phyloP scores from a whole-genome alignment of 1,284 basidiomycete species.

The Ganoderma lucidum region DNA sequence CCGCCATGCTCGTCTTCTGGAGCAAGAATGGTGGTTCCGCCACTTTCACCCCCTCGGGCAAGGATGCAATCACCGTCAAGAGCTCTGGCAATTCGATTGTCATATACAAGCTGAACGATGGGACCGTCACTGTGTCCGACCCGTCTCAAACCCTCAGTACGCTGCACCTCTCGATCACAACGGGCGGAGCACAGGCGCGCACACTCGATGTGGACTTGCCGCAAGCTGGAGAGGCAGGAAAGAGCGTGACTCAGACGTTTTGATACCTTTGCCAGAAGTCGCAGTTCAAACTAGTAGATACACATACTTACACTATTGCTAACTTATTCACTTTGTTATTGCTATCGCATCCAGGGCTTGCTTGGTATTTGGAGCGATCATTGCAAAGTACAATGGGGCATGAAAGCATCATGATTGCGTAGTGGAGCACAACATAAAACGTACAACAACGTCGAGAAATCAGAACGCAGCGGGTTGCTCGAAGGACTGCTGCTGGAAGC shows the following conservation, averaged over 20 bases:
- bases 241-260: constrained; percentile 47
- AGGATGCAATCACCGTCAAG: constrained; percentile 44
- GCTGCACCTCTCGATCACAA: constrained; percentile 42
- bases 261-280: constrained; percentile 6
- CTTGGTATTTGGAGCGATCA: not conserved
- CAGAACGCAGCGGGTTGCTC: constrained; percentile 46
- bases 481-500: constrained; percentile 44
- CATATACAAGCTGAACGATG: constrained; percentile 51
- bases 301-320: not conserved
- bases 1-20: constrained; percentile 48
- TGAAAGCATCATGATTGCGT: constrained; percentile 27
- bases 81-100: constrained; percentile 51
- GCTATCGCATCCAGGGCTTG: not conserved
- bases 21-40: constrained; percentile 38
- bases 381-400: constrained; percentile 17
- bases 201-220: constrained; percentile 42
- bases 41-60: constrained; percentile 25
- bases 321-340: constrained; percentile 5
- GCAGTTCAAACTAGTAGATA: not conserved
- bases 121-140: constrained; percentile 62
- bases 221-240: constrained; percentile 48
- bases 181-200: constrained; percentile 41
- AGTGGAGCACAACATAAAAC: constrained; percentile 22
- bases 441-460: constrained; percentile 30
- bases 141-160: constrained; percentile 53